Base-by-base conservation (phyloP, 1,139 yeast species). In the Hansenula sp. region DNA sequence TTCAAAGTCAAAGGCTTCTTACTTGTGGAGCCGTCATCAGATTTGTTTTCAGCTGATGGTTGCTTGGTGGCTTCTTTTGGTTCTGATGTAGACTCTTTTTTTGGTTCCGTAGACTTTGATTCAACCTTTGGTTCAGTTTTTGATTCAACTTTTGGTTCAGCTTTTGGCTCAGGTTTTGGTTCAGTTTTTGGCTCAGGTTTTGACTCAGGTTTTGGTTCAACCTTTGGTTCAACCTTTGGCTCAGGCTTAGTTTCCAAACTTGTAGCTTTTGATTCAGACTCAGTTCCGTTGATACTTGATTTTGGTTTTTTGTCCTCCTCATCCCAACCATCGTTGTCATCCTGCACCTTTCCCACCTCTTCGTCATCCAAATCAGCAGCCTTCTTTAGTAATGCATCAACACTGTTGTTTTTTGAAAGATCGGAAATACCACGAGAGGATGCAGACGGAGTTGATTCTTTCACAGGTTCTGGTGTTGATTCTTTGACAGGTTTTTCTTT, bases 1-100 rank as follows among this genome's bases (percentile, higher is more conserved):
- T 82, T 82, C 51, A 85, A 69, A 1, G 89, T 84, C 31, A 83
- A 71, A 27, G 72, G 67, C 46, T 70, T 68, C 11, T 63, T 35
- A 6, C 58, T 36, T 18, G 62, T 38, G 6, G 62, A 38, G 6
- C 55, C 34, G 13, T 57, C 34, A 2, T 50, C 43, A 2, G 59
- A 33, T 38, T 47, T 47, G 5, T 5, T 3, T 18, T 18, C 13
- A 16, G 59, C 30, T 9, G 54, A 36, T 21, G 25, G 25, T 21
- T 5, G 9, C 9, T 21, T 21, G 4, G 53, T 31, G 15, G 50
- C 24, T 17, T 31, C 42, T n/a, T 39, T 19, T 7, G 43, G 35
- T 41, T 41, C 43, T 25, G 47, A 5, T 21, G 5, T 21, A 6
- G 25, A 21, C 9, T 21, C 25, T 6, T 5, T 9, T 21, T 21